A percentile compares a stretch with the other conserved stretches of the same genome.
These are phyloP conservation scores for Oryza nivara DNA, from an alignment of 176 grass and related monocot species.

Conservation along the genomic window DNA sequence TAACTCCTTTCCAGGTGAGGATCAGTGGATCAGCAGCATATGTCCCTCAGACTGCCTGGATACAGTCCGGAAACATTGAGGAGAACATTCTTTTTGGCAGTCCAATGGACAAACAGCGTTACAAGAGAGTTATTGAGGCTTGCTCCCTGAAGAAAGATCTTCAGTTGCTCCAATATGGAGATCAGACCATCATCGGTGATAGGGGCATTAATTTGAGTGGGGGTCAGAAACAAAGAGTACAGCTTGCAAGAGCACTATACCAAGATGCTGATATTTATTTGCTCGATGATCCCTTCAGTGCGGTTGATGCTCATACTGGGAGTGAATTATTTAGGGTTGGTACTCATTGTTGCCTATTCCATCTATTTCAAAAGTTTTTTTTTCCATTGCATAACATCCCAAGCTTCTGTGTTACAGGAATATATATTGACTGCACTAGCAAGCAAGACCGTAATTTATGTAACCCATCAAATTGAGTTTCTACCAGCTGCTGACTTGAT, in stretches of 20 bases:
- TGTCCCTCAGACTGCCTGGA: constrained; percentile 95
- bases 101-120: constrained; percentile 73
- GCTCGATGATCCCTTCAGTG: constrained; percentile 98
- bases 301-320: constrained; percentile 96
- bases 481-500: constrained; percentile 92
- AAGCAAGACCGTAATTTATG: constrained; percentile 87
- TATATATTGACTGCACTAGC: constrained; percentile 84
- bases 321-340: constrained; percentile 91
- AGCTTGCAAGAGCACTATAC: constrained; percentile 95
- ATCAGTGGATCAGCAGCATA: constrained; percentile 87
- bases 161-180: constrained; percentile 84
- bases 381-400: constrained; percentile 43
- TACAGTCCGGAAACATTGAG: constrained; percentile 97
- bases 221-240: constrained; percentile 97
- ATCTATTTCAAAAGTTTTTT: constrained; percentile 7
- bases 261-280: constrained; percentile 99
- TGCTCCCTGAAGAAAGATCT: constrained; percentile 98
- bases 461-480: constrained; percentile 99
- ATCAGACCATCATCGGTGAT: constrained; percentile 96
- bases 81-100: constrained; percentile 96
- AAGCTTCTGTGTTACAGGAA: constrained; percentile 64
- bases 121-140: constrained; percentile 83
- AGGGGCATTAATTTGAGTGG: constrained; percentile 99
- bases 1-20: constrained; percentile 68
- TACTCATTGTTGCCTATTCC: background rate